These are phyloP conservation scores for Cercospora zeae-maydis DNA, from an alignment of 2,329 filamentous ascomycete genomes.

Conservation along the genomic window DNA sequence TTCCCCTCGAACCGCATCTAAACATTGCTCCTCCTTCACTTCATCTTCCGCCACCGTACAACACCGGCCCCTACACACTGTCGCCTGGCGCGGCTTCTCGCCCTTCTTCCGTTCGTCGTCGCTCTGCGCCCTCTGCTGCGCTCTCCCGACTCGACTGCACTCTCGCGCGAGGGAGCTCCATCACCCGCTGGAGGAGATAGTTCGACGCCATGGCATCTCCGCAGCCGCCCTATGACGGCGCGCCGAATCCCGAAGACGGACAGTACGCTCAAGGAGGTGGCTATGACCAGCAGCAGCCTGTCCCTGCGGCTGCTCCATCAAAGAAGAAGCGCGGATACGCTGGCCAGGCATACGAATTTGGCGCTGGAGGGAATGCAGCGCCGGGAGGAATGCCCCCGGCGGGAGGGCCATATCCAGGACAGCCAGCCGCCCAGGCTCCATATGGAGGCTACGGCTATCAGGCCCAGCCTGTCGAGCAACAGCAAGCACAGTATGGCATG, in stretches of 20 bases:
- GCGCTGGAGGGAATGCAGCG: conserved; percentile 71
- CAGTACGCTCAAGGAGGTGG: conserved; percentile 27
- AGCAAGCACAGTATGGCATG: conserved; percentile 34
- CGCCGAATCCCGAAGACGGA: conserved; percentile 18
- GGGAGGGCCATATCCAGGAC: conserved; percentile 43
- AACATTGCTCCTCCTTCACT: conserved; percentile 6
- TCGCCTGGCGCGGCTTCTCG: conserved; percentile 4
- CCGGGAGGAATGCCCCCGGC: conserved; percentile 41
- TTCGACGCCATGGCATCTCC: conserved; percentile 18
- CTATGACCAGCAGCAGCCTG: conserved; percentile 25
- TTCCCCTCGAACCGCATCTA: conserved; percentile 8
- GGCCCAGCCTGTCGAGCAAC: conserved; percentile 29
- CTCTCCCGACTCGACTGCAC: neutral
- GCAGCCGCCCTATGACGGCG: conserved; percentile 18
- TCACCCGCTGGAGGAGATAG: neutral
- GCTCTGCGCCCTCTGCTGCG: neutral
- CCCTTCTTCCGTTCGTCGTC: neutral
- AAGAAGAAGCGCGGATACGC: conserved; percentile 97
- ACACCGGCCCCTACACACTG: conserved; percentile 4
- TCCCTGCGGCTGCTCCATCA: conserved; percentile 24
- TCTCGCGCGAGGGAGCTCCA: neutral
- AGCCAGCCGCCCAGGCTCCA: conserved; percentile 35
- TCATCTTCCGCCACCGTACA: conserved; percentile 7
- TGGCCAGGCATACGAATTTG: conserved; percentile 90
- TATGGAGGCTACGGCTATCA: conserved; percentile 44